These are phyloP conservation scores for Beauveria medogensis DNA, from an alignment of 2,329 filamentous ascomycete species.

Conservation along the genomic window DNA sequence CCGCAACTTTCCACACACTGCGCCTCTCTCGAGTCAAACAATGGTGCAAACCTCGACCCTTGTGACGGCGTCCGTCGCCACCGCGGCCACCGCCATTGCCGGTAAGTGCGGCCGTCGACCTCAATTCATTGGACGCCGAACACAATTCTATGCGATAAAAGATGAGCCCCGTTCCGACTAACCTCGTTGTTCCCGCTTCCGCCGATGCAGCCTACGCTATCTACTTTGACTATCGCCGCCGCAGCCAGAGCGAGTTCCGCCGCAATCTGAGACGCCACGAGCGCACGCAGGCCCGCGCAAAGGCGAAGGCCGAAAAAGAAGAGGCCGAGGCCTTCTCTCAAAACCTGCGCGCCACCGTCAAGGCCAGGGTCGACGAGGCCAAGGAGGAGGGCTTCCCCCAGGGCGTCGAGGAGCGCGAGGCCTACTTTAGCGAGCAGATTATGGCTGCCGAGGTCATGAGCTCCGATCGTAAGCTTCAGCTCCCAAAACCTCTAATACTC, in stretches of 20 bases:
- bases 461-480: slow-evolving; percentile 59
- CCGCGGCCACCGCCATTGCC: slow-evolving; percentile 49
- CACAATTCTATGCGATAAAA: background rate
- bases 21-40: slow-evolving; percentile 10
- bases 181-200: background rate
- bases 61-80: slow-evolving; percentile 54
- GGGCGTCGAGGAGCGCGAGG: slow-evolving; percentile 87
- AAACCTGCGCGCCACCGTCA: slow-evolving; percentile 66
- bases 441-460: slow-evolving; percentile 78
- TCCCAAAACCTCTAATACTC: no score
- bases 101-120: slow-evolving; percentile 35
- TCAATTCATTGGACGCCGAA: background rate
- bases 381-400: slow-evolving; percentile 87
- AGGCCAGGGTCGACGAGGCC: slow-evolving; percentile 66
- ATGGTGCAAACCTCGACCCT: slow-evolving; percentile 46
- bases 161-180: background rate
- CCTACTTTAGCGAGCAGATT: slow-evolving; percentile 95
- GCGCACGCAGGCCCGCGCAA: slow-evolving; percentile 60
- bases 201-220: slow-evolving; percentile 47
- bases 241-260: slow-evolving; percentile 57
- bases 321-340: slow-evolving; percentile 57
- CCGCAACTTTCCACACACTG: background rate
- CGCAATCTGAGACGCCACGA: slow-evolving; percentile 65
- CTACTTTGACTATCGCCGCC: slow-evolving; percentile 62
- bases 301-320: slow-evolving; percentile 64